Base-by-base conservation (phyloP, 495 filamentous ascomycete species). In the Hypomontagnella submonticulosa region DNA sequence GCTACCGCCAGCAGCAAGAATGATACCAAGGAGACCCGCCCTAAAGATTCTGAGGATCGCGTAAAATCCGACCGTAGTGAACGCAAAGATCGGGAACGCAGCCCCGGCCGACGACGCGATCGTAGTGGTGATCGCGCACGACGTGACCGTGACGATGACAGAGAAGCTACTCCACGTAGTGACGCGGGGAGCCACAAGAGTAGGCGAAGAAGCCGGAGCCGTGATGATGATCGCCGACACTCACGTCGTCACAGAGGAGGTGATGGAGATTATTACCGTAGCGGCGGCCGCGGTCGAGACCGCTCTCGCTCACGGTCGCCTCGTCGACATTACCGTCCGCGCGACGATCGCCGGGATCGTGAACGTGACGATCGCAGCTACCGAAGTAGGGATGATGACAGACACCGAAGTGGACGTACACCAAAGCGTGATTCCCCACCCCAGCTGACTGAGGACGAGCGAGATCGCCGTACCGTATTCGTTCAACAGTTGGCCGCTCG, bases 401-500 rank as follows among this genome's bases (percentile, higher is more conserved):
- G 73, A 49, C 78, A 73, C 19, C 64, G 73, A 71, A 67, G 71
- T 76, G 77, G 81, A 73, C 81, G 84, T 81, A 81, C 85, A 76
- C 63, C 80, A 73, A 69, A 75, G 75, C 71, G 74, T 70, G 80
- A 80, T 57, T 59, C 70, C 16, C 83, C 78, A 37, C 83, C 88
- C 37, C 89, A 89, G 65, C 86, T 90, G 36, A 97, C 90, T 62
- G 94, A 97, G 75, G 95, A 98, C 79, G 94, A 98, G 77, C 92
- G 93, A 70, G 95, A 99, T 80, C 88, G 91, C 61, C 90, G 96
- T 62, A 99, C 95, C 65, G 91, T 99, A 60, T 99, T 99, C 73
- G 96, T 98, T 41, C 95, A 98, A 80, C 96, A 99, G 75, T 87
- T 99, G 65, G 93, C 95, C 52, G 92, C 91, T 51, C 92, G 95